phyloP scores from a whole-genome alignment of 768 basidiomycete genomes.

The Tricholoma hemisulphureum region DNA sequence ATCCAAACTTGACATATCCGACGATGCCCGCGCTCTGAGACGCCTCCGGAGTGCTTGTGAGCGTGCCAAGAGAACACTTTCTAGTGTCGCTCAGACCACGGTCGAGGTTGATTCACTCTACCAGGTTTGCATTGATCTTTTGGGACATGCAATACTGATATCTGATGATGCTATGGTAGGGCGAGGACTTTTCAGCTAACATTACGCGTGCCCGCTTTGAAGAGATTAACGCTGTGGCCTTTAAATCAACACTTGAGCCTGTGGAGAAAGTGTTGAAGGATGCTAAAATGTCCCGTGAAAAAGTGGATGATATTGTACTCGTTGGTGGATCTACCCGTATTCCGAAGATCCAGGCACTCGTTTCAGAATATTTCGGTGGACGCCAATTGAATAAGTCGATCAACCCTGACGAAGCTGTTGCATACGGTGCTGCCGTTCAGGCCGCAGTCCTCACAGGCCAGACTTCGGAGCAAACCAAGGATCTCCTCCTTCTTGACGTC shows the following conservation, averaged over 20 bases:
- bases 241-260: slow-evolving; percentile 97
- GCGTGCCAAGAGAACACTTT: slow-evolving; percentile 98
- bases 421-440: slow-evolving; percentile 99
- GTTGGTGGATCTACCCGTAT: slow-evolving; percentile 99
- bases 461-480: slow-evolving; percentile 98
- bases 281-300: slow-evolving; percentile 94
- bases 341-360: slow-evolving; percentile 96
- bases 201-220: slow-evolving; percentile 99
- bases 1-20: slow-evolving; percentile 95
- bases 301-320: slow-evolving; percentile 98
- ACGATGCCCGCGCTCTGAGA: slow-evolving; percentile 94
- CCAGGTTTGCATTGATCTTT: slow-evolving; percentile 57
- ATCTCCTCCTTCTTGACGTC: slow-evolving; percentile 97
- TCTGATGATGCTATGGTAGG: slow-evolving; percentile 42
- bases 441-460: slow-evolving; percentile 98
- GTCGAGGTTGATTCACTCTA: slow-evolving; percentile 99
- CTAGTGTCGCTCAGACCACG: slow-evolving; percentile 97
- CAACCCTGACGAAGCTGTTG: slow-evolving; percentile 99
- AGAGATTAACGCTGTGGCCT: slow-evolving; percentile 93
- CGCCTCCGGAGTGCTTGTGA: slow-evolving; percentile 97
- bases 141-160: background rate
- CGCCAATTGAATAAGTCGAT: slow-evolving; percentile 99
- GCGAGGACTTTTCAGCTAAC: slow-evolving; percentile 97
- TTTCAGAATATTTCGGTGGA: slow-evolving; percentile 97
- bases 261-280: slow-evolving; percentile 99